Evolutionary conservation across 768 basidiomycete species (phyloP), one percentile per base, ranked within the genome.

Genomic region (Pulveroboletus sp.): DNA sequence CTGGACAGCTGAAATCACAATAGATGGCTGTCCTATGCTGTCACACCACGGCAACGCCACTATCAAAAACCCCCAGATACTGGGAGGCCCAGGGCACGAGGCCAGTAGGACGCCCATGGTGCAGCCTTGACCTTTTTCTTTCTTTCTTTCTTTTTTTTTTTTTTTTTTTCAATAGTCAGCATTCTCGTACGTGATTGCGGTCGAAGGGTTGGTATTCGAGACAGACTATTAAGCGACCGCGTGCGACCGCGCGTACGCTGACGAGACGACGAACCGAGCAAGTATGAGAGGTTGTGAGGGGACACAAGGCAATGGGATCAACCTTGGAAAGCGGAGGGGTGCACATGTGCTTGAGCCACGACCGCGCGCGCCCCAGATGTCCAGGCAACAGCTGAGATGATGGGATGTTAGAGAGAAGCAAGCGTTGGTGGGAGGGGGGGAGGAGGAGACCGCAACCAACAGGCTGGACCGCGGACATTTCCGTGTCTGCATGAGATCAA

Each of bases 41-140:
- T 50, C 32, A 39, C 49, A 43, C 40, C 46, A 44, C 17, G 14
- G 43, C 30, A 17, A 37, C 53, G 50, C 51, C 57, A 62, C 53
- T 9, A 55, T 62, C 53, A 54, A 30, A 27, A n/a, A 24, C 31
- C 36, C 21, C 33, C n/a, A 31, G 37, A 39, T 39, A 37, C 39
- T 7, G 17, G 49, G 44, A 18, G 33, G 30, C 17, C 33, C 17
- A 6, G 5, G 9, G 43, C 50, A 53, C 28, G 47, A 38, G 48
- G 49, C 33, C 5, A n/a, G 33, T 18, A 17, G 26, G 36, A 41
- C 26, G 21, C 18, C 21, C 21, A 8, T 51, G 40, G 35, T 40
- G 47, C 17, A 21, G 41, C 46, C 47, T 17, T 30, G 12, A 40
- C 35, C 45, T 28, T 38, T 43, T 32, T 18, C 26, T 17, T 18